A percentile compares a stretch with the other conserved stretches of the same genome.
These are phyloP conservation scores for Coniochaeta ligniaria DNA, from an alignment of 2,329 filamentous ascomycete species.

Conservation along the genomic window DNA sequence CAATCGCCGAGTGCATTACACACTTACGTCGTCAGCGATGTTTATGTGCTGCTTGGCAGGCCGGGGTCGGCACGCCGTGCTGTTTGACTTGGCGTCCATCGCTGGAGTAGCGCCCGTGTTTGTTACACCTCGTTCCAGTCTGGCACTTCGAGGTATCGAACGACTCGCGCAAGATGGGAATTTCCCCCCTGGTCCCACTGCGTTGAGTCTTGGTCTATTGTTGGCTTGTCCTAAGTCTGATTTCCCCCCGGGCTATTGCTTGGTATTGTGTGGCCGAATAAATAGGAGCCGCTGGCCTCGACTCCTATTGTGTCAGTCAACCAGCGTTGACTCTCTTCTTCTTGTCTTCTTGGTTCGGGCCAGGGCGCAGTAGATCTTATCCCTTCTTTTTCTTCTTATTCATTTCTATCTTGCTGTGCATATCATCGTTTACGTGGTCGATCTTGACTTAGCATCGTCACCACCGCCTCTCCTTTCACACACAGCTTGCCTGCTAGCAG, in stretches of 20 bases:
- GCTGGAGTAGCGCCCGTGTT: neutral
- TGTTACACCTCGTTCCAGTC: neutral
- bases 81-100: constrained; percentile 10
- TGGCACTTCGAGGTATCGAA: neutral
- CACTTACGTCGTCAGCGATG: neutral
- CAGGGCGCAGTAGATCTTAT: neutral
- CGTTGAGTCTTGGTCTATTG: neutral
- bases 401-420: neutral
- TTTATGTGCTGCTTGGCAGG: constrained; percentile 2
- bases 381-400: neutral
- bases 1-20: neutral
- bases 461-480: neutral
- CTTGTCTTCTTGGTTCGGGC: neutral
- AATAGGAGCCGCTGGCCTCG: neutral
- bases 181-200: neutral
- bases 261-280: neutral
- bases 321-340: neutral
- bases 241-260: neutral
- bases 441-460: neutral
- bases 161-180: neutral
- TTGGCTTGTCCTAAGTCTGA: neutral
- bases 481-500: neutral
- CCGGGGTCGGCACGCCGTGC: constrained; percentile 3
- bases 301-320: neutral
- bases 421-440: neutral